Base-by-base conservation (phyloP, 139 green algal species). In the Haematococcus lacustris region DNA sequence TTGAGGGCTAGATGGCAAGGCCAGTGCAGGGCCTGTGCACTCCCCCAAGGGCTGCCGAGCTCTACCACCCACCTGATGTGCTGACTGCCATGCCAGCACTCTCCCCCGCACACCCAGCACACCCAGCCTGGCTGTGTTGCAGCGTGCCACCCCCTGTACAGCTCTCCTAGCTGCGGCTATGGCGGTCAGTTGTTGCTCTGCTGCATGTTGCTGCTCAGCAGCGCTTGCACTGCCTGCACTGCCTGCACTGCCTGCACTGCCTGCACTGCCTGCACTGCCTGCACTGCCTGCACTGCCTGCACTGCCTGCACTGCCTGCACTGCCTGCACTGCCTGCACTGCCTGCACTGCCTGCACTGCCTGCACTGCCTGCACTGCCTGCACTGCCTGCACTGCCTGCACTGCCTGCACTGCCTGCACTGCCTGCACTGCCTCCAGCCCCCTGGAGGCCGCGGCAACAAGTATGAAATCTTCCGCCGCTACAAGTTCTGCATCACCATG, bases 401-500 rank as follows among this genome's bases (percentile, higher is more conserved):
- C 21, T 30, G 53, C 53, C 9, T 32, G 21, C 53, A 21, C 26
- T 64, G 53, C 26, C 21, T 64, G 17, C 33, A 26, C 33, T 57
- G 53, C 53, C 4, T 64, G 53, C n/a, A n/a, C n/a, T 64, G 21
- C 53, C 13, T 57, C 23, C 53, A 64, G 53, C 23, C 53, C 13
- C 53, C 53, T 21, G 4, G 53, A 26, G 23, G 33, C 17, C 13
- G 33, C 26, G 30, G 30, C 33, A 26, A 64, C 9, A 64, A 64
- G 53, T 21, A 35, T 4, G 21, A 64, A 23, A 26, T 64, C 23
- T 64, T 64, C 53, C 17, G 53, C 4, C 21, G 21, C 23, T 64
- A 64, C 53, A 64, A 64, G 53, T 64, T 64, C 26, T 64, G 53
- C 53, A 64, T 64, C 53, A 26, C 53, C 17, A 64, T 64, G 53